Evolutionary conservation across 2,329 filamentous ascomycete species (phyloP).

Genomic region (Neopestalotiopsis sp.): DNA sequence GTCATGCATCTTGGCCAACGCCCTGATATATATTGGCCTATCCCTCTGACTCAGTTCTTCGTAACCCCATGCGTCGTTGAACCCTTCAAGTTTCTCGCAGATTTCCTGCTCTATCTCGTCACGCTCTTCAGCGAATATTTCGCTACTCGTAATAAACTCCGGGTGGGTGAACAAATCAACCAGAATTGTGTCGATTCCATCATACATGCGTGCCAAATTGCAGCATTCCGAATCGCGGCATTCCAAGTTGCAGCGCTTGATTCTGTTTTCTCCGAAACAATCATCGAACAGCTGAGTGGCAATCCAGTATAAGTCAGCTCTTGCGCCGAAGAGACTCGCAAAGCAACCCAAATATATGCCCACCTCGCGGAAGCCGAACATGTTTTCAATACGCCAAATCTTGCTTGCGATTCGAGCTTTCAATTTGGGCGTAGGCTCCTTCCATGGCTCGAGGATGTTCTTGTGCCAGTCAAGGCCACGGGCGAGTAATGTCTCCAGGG

Average conservation of each 20-base stretch:
- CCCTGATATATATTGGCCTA: not conserved
- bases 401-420: not conserved
- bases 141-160: not conserved
- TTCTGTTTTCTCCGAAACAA: not conserved
- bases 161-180: not conserved
- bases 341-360: not conserved
- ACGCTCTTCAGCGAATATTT: not conserved
- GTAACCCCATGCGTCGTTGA: not conserved
- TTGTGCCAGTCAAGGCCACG: not conserved
- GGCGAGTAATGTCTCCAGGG: not conserved
- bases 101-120: not conserved
- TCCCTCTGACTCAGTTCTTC: too few relatives aligned
- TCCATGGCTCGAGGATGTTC: not conserved
- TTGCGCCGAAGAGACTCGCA: not conserved
- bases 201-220: not conserved
- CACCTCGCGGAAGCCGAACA: not conserved
- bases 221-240: too few relatives aligned
- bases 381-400: not conserved
- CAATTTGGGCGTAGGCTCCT: not conserved
- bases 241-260: too few relatives aligned
- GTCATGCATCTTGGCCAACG: not conserved
- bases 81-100: not conserved
- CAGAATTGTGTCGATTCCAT: not conserved
- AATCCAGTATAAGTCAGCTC: not conserved
- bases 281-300: not conserved